Percentiles rank a stretch among this genome's conserved stretches.
These are phyloP conservation scores for Raphidocelis subcapitata DNA, from an alignment of 139 green algal species.

Conservation along the genomic window DNA sequence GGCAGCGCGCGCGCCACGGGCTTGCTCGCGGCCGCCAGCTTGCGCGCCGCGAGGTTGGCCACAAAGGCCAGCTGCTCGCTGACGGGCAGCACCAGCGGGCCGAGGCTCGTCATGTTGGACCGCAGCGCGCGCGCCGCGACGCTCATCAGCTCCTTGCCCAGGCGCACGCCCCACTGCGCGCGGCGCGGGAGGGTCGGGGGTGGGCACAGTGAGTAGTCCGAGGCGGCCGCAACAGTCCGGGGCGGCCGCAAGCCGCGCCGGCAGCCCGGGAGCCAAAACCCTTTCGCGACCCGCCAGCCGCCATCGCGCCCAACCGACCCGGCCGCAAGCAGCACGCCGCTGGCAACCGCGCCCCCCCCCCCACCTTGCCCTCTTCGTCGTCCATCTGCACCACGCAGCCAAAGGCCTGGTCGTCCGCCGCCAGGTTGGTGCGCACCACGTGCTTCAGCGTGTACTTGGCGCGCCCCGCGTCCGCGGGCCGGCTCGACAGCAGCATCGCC, in stretches of 20 bases:
- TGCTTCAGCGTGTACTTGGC: conserved; percentile 57
- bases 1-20: background rate
- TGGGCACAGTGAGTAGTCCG: too few relatives aligned
- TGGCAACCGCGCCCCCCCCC: too few relatives aligned
- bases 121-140: conserved; percentile 63
- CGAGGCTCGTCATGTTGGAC: conserved; percentile 63
- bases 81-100: conserved; percentile 58
- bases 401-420: conserved; percentile 41
- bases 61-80: conserved; percentile 61
- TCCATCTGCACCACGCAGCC: conserved; percentile 36
- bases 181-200: too few relatives aligned
- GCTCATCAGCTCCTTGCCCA: conserved; percentile 65
- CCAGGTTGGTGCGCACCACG: conserved; percentile 41
- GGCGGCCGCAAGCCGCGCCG: too few relatives aligned
- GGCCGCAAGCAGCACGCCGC: too few relatives aligned
- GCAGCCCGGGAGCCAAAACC: too few relatives aligned
- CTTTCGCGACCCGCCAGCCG: too few relatives aligned
- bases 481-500: conserved; percentile 83
- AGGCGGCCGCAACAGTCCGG: too few relatives aligned
- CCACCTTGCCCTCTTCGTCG: conserved; percentile 44
- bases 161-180: conserved; percentile 49
- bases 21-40: conserved; percentile 16
- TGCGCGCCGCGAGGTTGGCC: conserved; percentile 42
- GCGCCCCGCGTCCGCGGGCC: conserved; percentile 47
- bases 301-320: too few relatives aligned